Evolutionary conservation across 2,329 filamentous ascomycete genomes (phyloP), one percentile per base, ranked within the genome.

Genomic region (Sphaerostilbella broomeana): DNA sequence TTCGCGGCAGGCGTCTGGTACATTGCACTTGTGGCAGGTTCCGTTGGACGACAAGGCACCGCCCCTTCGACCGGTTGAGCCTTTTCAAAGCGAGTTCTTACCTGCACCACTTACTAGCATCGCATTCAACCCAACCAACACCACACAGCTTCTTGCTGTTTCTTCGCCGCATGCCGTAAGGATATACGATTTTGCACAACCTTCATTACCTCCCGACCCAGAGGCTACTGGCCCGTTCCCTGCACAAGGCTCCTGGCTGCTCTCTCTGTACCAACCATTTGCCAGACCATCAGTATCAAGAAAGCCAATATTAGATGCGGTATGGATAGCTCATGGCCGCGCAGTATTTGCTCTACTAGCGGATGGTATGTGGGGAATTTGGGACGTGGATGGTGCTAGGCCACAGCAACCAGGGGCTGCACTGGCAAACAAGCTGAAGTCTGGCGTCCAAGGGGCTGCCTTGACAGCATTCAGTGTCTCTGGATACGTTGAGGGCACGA

Each of bases 351-450:
- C 68, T 1, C 62, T 82, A 3, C 61, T 81, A 4, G 72, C 73
- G 1, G 79, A 82, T 48, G 79, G 78, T 6, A 77, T 78, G 54
- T 82, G 79, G 79, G 79, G 76, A 11, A 73, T 82, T 22, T 82
- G 78, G 78, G 78, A 82, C 49, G 67, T 82, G 30, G 75, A 81
- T 45, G 74, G 76, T 6, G 67, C 67, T 20, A 72, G 71, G 26
- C 72, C 75, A 2, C 56, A 67, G 24, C 51, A 54, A 10, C 45
- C 59, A 9, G 56, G 66, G 33, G 56, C 67, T 42, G 55, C 65
- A 0, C 56, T 77, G 4, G 67, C 75, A 17, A 69, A 64, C 27
- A 74, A 69, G 48, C 60, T 73, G 21, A 67, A 67, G 40, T 60
- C 68, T 34, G 73, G 74, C 5, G 65, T 78, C 22, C 67, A 67